Conservation (phyloP, 495 filamentous ascomycete genomes). For the Saxophila tyrrhenica region DNA sequence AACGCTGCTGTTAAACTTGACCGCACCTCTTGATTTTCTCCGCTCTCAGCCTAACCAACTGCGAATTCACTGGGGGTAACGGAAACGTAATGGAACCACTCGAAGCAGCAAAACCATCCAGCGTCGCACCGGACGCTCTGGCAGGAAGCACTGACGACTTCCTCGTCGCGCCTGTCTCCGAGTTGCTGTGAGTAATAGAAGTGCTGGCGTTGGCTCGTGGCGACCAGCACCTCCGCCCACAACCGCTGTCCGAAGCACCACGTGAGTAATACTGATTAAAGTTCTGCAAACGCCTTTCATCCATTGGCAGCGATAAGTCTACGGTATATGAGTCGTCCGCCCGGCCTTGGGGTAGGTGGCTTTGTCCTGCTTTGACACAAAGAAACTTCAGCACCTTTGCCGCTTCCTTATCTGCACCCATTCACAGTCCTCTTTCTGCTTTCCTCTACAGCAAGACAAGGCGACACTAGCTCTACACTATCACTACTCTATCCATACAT, state of each 20-base stretch:
- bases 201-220: background rate
- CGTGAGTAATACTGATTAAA: background rate
- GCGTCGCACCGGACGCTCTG: background rate
- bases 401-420: background rate
- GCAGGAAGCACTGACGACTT: background rate
- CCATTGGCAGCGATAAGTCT: background rate
- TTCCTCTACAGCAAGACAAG: background rate
- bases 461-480: background rate
- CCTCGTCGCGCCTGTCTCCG: background rate
- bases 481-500: background rate
- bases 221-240: background rate
- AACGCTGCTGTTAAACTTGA: too few species aligned
- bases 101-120: background rate
- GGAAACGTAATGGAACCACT: too few species aligned
- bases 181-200: background rate
- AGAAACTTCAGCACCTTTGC: background rate
- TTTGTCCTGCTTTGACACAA: background rate
- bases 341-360: background rate
- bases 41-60: too few species aligned
- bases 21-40: too few species aligned
- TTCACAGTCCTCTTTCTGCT: background rate
- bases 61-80: too few species aligned
- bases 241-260: background rate
- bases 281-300: background rate
- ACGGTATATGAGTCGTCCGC: background rate